Evolutionary conservation across 805 yeast genomes (phyloP).

Genomic region (Vanderwaltozyma tropicalis): DNA sequence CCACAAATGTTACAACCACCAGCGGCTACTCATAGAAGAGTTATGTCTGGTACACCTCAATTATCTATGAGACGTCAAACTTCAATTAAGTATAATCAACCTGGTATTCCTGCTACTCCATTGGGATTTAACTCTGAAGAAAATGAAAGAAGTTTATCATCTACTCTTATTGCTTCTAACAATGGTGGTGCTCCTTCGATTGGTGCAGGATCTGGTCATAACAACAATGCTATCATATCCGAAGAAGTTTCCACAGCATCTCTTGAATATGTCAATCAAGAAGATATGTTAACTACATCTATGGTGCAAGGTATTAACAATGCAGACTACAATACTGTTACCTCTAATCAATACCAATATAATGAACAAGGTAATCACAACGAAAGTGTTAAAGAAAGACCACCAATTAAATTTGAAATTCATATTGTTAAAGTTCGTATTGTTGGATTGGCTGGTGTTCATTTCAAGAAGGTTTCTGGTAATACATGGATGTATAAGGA

Average conservation of each 20-base stretch:
- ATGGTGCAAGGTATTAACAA: conserved; percentile 52
- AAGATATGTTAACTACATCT: conserved; percentile 35
- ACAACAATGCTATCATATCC: conserved; percentile 7
- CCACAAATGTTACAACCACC: conserved; percentile 6
- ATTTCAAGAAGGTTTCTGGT: conserved; percentile 85
- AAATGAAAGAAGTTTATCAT: conserved; percentile 3
- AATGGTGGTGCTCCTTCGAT: conserved; percentile 7
- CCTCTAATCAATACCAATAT: not conserved
- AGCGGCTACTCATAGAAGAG: conserved; percentile 13
- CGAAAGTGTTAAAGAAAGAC: conserved; percentile 25
- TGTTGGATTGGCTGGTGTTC: conserved; percentile 85
- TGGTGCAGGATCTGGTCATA: conserved; percentile 4
- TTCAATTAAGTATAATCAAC: conserved; percentile 23
- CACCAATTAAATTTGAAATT: conserved; percentile 80
- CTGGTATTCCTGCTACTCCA: conserved; percentile 47
- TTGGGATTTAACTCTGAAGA: conserved; percentile 3
- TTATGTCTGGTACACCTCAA: conserved; percentile 10
- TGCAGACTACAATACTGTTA: conserved; percentile 31
- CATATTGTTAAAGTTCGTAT: conserved; percentile 87
- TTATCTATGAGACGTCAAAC: conserved; percentile 31
- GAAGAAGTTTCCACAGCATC: conserved; percentile 29
- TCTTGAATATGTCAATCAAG: conserved; percentile 22
- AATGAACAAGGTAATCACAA: not conserved
- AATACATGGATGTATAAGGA: conserved; percentile 93
- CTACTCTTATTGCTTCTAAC: conserved; percentile 2